Evolutionary conservation across 768 basidiomycete species (phyloP).

Genomic region (Auricularia sp.): DNA sequence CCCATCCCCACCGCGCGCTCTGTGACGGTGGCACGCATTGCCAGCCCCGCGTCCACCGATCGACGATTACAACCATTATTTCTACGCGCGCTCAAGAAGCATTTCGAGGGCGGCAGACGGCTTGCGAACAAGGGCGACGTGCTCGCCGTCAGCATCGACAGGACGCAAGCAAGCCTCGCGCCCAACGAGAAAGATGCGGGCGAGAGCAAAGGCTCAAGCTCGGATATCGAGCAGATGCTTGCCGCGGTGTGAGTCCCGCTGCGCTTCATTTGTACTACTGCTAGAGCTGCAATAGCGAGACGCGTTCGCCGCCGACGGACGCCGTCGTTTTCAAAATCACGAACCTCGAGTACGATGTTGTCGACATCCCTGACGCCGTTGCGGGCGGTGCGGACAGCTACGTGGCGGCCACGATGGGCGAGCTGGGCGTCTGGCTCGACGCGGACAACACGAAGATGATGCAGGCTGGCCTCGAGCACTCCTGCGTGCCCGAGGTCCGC

Average conservation of each 20-base stretch:
- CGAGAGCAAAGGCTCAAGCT: slow-evolving; percentile 12
- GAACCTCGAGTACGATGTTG: slow-evolving; percentile 56
- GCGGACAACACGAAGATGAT: slow-evolving; percentile 59
- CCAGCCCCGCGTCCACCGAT: slow-evolving; percentile 60
- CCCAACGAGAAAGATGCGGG: neutral
- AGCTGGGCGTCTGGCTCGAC: slow-evolving; percentile 83
- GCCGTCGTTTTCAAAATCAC: slow-evolving; percentile 72
- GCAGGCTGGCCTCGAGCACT: slow-evolving; percentile 69
- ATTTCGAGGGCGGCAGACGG: slow-evolving; percentile 45
- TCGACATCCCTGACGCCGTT: slow-evolving; percentile 24
- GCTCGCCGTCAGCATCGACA: slow-evolving; percentile 54
- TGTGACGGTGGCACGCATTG: slow-evolving; percentile 70
- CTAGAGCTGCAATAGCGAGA: neutral
- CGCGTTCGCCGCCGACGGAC: slow-evolving; percentile 24
- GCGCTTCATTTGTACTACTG: neutral
- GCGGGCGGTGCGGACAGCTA: slow-evolving; percentile 31
- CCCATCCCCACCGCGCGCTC: slow-evolving; percentile 56
- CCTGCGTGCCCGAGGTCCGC: slow-evolving; percentile 42
- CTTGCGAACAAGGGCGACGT: slow-evolving; percentile 68
- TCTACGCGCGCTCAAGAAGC: slow-evolving; percentile 47
- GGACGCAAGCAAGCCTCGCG: slow-evolving; percentile 23
- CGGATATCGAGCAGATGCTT: slow-evolving; percentile 13
- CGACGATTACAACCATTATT: slow-evolving; percentile 53
- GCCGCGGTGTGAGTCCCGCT: neutral
- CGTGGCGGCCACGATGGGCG: slow-evolving; percentile 47